A percentile compares a stretch with the other conserved stretches of the same genome.
phyloP scores from a whole-genome alignment of 768 basidiomycete species.

The Mycena polygramma region DNA sequence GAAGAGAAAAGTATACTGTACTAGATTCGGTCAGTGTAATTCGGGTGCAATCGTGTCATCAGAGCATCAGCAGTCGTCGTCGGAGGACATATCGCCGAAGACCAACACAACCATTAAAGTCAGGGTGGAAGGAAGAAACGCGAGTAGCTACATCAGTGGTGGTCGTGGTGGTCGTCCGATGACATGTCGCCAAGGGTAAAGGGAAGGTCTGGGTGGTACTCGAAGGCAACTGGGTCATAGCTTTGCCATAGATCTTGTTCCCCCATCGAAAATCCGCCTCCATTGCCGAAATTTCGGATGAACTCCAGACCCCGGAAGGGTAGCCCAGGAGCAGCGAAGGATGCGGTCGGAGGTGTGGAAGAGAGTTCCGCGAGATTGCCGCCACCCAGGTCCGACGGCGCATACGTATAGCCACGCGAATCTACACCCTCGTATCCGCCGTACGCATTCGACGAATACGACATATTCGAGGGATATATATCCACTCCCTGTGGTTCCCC shows the following conservation, averaged over 20 bases:
- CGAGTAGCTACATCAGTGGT: no score
- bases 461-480: constrained; percentile 54
- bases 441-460: constrained; percentile 60
- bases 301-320: constrained; percentile 89
- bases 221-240: constrained; percentile 82
- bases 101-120: no score
- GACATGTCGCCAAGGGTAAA: constrained; percentile 68
- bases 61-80: constrained; percentile 46
- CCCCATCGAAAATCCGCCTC: constrained; percentile 60
- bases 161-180: constrained; percentile 20
- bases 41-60: not conserved
- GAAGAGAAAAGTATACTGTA: constrained; percentile 9
- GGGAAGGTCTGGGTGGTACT: constrained; percentile 82
- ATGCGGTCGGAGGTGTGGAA: constrained; percentile 70
- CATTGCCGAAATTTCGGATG: constrained; percentile 80
- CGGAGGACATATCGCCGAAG: constrained; percentile 57
- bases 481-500: constrained; percentile 57
- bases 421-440: constrained; percentile 55
- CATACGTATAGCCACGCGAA: constrained; percentile 39
- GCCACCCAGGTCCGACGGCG: constrained; percentile 48
- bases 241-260: constrained; percentile 72
- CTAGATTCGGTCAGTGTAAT: constrained; percentile 18
- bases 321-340: constrained; percentile 79
- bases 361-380: constrained; percentile 58
- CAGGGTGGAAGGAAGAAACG: no score